Evolutionary conservation across 768 basidiomycete species (phyloP).

Genomic region (Mycena alexandri): DNA sequence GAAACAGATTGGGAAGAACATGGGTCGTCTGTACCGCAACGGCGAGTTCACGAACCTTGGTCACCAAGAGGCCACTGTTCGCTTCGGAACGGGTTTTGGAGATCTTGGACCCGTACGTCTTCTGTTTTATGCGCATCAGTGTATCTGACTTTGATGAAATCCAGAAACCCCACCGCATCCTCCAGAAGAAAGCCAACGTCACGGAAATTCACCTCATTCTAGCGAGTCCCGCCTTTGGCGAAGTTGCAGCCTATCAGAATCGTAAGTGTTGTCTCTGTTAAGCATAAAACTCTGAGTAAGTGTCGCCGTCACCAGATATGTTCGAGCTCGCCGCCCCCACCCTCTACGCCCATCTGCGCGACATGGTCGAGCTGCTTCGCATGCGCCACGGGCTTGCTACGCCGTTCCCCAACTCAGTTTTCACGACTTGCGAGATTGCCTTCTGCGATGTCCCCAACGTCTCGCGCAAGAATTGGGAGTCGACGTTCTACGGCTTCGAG

Average conservation of each 20-base stretch:
- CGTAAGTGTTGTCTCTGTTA: constrained; percentile 17
- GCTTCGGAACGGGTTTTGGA: constrained; percentile 3
- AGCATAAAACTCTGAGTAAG: no score
- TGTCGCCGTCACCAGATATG: no score
- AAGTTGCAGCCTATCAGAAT: constrained; percentile 9
- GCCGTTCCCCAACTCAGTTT: neutral
- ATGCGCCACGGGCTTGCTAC: no score
- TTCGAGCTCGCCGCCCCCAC: neutral
- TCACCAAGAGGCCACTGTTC: neutral
- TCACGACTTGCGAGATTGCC: constrained; percentile 11
- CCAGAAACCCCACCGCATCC: neutral
- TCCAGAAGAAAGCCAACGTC: neutral
- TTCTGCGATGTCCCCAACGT: neutral
- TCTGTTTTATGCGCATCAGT: no score
- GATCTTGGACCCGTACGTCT: neutral
- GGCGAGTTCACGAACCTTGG: neutral
- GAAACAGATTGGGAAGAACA: rapidly evolving
- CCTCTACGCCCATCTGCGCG: neutral
- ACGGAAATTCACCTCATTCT: neutral
- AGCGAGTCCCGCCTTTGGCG: neutral
- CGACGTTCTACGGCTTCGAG: neutral
- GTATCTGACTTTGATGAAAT: no score
- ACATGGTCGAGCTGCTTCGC: neutral
- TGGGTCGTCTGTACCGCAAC: neutral
- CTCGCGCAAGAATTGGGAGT: neutral